These are phyloP conservation scores for Diplodia scrobiculata DNA, from an alignment of 2,329 filamentous ascomycete genomes.

Conservation along the genomic window DNA sequence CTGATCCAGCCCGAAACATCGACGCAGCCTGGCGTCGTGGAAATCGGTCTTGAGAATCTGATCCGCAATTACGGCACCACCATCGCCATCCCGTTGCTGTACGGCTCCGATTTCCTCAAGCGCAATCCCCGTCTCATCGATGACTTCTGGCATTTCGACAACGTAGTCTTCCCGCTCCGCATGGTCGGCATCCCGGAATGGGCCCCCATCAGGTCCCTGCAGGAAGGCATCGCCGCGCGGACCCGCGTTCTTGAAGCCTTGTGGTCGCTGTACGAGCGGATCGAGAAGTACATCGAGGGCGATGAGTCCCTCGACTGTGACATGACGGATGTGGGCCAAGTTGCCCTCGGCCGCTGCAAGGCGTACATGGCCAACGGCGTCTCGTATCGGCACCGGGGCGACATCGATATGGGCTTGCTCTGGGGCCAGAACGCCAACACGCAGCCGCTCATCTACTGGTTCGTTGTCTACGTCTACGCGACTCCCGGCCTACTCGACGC, in stretches of 20 bases:
- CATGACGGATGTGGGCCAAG: slow-evolving; percentile 41
- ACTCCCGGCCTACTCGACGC: slow-evolving; percentile 33
- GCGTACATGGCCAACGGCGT: slow-evolving; percentile 39
- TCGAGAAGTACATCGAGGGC: slow-evolving; percentile 33
- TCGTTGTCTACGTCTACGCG: slow-evolving; percentile 42
- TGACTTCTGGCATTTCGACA: slow-evolving; percentile 58
- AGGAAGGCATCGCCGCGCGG: slow-evolving; percentile 50
- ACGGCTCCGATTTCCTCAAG: slow-evolving; percentile 55
- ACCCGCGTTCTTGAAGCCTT: slow-evolving; percentile 36
- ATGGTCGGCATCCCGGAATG: slow-evolving; percentile 56
- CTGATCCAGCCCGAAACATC: not conserved
- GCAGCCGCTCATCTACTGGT: slow-evolving; percentile 47
- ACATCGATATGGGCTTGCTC: slow-evolving; percentile 48
- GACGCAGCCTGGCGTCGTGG: not conserved
- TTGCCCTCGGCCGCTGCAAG: slow-evolving; percentile 39
- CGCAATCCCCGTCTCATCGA: slow-evolving; percentile 55
- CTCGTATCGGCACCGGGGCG: slow-evolving; percentile 35
- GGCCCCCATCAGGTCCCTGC: slow-evolving; percentile 54
- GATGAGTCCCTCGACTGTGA: slow-evolving; percentile 39
- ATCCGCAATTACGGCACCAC: slow-evolving; percentile 29
- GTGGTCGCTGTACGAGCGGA: slow-evolving; percentile 38
- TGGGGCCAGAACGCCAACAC: slow-evolving; percentile 60
- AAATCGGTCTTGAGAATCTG: slow-evolving; percentile 26
- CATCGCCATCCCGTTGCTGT: slow-evolving; percentile 29
- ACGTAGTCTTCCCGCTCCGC: slow-evolving; percentile 54